These are phyloP conservation scores for Fragaria iinumae DNA, from an alignment of 306 rosid species.

Conservation along the genomic window DNA sequence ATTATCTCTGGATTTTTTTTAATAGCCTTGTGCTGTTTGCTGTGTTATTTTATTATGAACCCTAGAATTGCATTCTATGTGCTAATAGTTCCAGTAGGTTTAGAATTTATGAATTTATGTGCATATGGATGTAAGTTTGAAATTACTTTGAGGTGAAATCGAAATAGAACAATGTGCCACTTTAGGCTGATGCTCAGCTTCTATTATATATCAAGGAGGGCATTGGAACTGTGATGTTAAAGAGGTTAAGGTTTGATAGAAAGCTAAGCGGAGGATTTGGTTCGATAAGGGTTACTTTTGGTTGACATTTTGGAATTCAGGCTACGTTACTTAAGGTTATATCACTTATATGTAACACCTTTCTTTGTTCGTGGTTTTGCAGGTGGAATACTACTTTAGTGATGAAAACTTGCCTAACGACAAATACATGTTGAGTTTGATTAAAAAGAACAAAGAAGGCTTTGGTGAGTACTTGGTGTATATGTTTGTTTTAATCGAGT, in stretches of 20 bases:
- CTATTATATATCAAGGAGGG: not conserved
- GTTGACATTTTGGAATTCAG: not conserved
- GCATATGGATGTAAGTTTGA: not conserved
- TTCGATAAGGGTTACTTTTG: not conserved
- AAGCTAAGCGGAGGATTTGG: not conserved
- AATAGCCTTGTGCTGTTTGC: not conserved
- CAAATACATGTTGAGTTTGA: constrained; percentile 53
- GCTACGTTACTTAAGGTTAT: not conserved
- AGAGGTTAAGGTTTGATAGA: not conserved
- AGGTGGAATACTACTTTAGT: constrained; percentile 94
- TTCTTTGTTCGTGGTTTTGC: constrained; percentile 29
- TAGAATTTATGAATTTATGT: not conserved
- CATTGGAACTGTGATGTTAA: not conserved
- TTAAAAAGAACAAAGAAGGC: constrained; percentile 88
- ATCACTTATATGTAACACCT: not conserved
- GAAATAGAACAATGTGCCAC: not conserved
- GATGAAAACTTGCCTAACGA: constrained; percentile 78
- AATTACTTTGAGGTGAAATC: not conserved
- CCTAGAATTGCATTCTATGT: not conserved
- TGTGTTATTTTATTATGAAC: constrained; percentile 11
- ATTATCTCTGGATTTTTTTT: not conserved
- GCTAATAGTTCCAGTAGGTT: not conserved
- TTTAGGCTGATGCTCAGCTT: not conserved
- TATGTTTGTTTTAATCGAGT: not conserved
- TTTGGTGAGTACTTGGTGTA: constrained; percentile 52